Base-by-base conservation (phyloP, 2,329 filamentous ascomycete species). In the Drechslerella stenobrocha region DNA sequence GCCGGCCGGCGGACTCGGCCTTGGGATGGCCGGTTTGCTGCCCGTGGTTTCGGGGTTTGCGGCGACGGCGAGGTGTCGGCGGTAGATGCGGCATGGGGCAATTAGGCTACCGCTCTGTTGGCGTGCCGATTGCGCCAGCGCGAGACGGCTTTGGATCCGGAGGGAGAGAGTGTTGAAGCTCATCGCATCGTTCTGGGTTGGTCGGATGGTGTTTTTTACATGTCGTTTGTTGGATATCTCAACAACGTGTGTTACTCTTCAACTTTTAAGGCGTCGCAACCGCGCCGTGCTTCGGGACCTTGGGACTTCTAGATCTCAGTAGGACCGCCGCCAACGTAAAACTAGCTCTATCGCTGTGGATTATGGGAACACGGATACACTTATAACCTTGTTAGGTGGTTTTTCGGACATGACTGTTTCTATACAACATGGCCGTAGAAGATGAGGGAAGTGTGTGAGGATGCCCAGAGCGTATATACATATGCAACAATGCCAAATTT, bases 381-480 rank as follows among this genome's bases (percentile, higher is more conserved):
- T n/a, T n/a, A n/a, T n/a, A n/a, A n/a, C n/a, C n/a, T n/a, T n/a
- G n/a, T n/a, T n/a, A n/a, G n/a, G n/a, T n/a, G n/a, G n/a, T n/a
- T n/a, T n/a, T n/a, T n/a, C n/a, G n/a, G n/a, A n/a, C n/a, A n/a
- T n/a, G n/a, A n/a, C 34, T 37, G 34, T 37, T 37, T 37, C 13
- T 37, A 37, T 37, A 37, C 34, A 37, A n/a, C n/a, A n/a, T n/a
- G n/a, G n/a, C 11, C 18, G 37, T 42, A 3, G 15, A 42, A 42
- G 13, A 5, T 20, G 9, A 42, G 37, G 9, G 13, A 47, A 47
- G 11, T 30, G 6, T 6, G 20, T 22, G 32, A 57, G 20, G 24
- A 22, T 44, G 2, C 5, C n/a, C n/a, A n/a, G n/a, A n/a, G n/a
- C n/a, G n/a, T 37, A 57, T 57, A 28, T 58, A 58, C 45, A 58